A percentile compares a stretch with the other conserved stretches of the same genome.
Evolutionary conservation across 2,329 filamentous ascomycete species (phyloP).

Genomic region (Cytospora paraplurivora): DNA sequence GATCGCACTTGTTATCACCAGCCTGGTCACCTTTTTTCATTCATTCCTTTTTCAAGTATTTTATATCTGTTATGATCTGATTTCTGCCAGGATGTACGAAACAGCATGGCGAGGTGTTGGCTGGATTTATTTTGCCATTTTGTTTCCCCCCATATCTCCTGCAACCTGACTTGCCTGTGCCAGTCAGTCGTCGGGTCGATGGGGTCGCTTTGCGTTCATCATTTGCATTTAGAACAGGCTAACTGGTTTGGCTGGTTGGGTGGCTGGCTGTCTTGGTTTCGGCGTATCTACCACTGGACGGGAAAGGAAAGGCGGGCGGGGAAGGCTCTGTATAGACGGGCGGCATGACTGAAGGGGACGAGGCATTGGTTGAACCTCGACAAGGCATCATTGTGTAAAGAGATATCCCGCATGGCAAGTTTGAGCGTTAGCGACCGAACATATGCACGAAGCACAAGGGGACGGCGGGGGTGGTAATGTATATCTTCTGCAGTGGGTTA

Average conservation of each 20-base stretch:
- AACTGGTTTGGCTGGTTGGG: not conserved
- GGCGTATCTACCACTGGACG: not conserved
- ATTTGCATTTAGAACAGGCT: constrained; percentile 16
- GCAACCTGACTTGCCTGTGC: not conserved
- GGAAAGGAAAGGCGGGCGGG: not conserved
- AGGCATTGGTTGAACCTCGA: not conserved
- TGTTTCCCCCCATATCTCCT: not conserved
- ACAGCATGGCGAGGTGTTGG: constrained; percentile 28
- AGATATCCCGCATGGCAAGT: not conserved
- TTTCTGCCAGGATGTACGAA: constrained; percentile 1
- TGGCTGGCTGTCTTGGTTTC: constrained; percentile 1
- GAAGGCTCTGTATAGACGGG: not conserved
- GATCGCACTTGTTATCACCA: not conserved
- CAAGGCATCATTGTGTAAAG: not conserved
- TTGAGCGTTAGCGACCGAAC: not conserved
- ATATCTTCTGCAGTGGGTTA: not conserved
- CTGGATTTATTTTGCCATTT: constrained; percentile 17
- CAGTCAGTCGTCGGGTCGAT: not conserved
- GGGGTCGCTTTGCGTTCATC: not conserved
- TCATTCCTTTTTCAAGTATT: constrained; percentile 25
- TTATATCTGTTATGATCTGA: constrained; percentile 6
- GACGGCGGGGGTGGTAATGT: not conserved
- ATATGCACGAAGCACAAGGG: not conserved
- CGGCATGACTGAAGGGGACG: not conserved
- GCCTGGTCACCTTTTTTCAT: constrained; percentile 4